Evolutionary conservation across 768 basidiomycete species (phyloP).

Genomic region (Tulasnella sp.): DNA sequence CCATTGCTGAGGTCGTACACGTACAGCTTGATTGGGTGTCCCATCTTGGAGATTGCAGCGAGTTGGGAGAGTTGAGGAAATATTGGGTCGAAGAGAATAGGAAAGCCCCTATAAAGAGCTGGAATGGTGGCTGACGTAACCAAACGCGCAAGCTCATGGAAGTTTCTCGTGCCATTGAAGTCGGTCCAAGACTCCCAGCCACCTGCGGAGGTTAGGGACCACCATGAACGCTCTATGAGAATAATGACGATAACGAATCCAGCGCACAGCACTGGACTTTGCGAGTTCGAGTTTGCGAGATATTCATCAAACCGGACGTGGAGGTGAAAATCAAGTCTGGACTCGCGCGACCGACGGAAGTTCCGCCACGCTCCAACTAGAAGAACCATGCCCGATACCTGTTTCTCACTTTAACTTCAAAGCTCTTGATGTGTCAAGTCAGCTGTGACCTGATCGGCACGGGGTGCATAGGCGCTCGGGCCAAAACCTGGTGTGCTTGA

Average conservation of each 20-base stretch:
- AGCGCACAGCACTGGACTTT: no score
- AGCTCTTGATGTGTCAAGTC: neutral
- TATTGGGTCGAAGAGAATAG: neutral
- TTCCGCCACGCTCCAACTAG: no score
- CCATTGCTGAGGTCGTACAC: conserved; percentile 89
- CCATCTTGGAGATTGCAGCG: conserved; percentile 19
- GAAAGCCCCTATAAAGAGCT: neutral
- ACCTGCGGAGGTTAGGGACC: no score
- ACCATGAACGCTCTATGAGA: no score
- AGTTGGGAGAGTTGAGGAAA: neutral
- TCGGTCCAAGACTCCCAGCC: neutral
- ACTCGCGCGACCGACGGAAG: no score
- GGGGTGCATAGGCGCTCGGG: neutral
- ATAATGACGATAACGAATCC: no score
- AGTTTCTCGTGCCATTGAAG: neutral
- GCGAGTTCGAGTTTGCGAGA: no score
- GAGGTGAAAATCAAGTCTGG: no score
- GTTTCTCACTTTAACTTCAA: neutral
- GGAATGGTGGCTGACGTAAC: neutral
- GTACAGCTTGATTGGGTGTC: conserved; percentile 56
- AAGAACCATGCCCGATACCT: no score
- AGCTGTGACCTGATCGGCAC: neutral
- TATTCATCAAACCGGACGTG: no score
- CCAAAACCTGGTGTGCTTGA: neutral
- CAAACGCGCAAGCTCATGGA: conserved; percentile 8